Evolutionary conservation across 2,329 filamentous ascomycete species (phyloP).

Genomic region (Acrocalymma vagum): DNA sequence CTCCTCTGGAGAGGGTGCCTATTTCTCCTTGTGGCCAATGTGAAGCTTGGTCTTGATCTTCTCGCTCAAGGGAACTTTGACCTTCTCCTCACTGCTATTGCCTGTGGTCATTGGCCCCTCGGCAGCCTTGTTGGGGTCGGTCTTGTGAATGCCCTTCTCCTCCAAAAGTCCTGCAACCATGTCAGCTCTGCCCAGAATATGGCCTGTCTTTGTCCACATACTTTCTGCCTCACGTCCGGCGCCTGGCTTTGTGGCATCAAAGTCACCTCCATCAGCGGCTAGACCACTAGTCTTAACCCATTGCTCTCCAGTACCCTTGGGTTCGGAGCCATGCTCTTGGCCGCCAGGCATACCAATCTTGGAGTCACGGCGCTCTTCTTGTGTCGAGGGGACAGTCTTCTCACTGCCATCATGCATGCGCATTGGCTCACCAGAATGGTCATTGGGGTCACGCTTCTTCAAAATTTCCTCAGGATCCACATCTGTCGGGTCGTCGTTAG

Average conservation of each 20-base stretch:
- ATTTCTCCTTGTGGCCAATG: slow-evolving; percentile 48
- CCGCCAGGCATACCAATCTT: slow-evolving; percentile 26
- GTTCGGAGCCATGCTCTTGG: slow-evolving; percentile 34
- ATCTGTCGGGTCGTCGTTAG: slow-evolving; percentile 35
- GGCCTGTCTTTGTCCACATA: slow-evolving; percentile 31
- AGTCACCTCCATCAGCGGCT: slow-evolving; percentile 71
- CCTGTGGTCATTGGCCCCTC: slow-evolving; percentile 22
- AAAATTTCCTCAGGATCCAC: slow-evolving; percentile 26
- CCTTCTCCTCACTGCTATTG: slow-evolving; percentile 33
- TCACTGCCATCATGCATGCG: slow-evolving; percentile 26
- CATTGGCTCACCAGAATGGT: slow-evolving; percentile 36
- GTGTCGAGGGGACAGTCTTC: slow-evolving; percentile 10
- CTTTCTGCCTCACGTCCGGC: slow-evolving; percentile 60
- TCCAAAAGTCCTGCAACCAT: slow-evolving; percentile 60
- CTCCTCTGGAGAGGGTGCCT: slow-evolving; percentile 2
- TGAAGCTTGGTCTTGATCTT: slow-evolving; percentile 77
- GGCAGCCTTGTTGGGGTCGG: slow-evolving; percentile 28
- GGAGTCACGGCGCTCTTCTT: slow-evolving; percentile 21
- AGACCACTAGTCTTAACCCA: slow-evolving; percentile 68
- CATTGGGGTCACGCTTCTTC: slow-evolving; percentile 25
- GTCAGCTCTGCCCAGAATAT: slow-evolving; percentile 43
- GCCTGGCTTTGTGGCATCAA: slow-evolving; percentile 67
- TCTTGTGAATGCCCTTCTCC: slow-evolving; percentile 58
- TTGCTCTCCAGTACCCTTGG: slow-evolving; percentile 60
- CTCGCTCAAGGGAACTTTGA: slow-evolving; percentile 64